A percentile compares a stretch with the other conserved stretches of the same genome.
phyloP scores from a whole-genome alignment of 2,329 filamentous ascomycete genomes.

The Curvularia lunata region DNA sequence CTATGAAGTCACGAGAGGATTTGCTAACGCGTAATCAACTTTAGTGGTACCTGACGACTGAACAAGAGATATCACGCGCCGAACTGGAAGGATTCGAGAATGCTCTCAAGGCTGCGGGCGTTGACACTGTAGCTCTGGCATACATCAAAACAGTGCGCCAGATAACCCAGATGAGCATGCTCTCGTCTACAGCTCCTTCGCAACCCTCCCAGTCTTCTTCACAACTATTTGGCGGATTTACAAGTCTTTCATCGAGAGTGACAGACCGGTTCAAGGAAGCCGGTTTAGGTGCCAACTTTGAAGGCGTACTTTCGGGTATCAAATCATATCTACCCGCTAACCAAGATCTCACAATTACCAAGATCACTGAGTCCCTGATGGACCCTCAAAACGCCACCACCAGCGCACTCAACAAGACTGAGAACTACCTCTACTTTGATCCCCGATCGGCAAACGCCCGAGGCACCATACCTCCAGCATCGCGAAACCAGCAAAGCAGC shows the following conservation, averaged over 20 bases:
- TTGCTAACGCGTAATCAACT: slow-evolving; percentile 37
- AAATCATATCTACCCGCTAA: slow-evolving; percentile 98
- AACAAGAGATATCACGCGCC: slow-evolving; percentile 80
- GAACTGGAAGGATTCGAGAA: slow-evolving; percentile 90
- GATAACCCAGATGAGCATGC: slow-evolving; percentile 97
- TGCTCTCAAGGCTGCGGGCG: slow-evolving; percentile 75
- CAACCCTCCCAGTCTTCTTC: slow-evolving; percentile 66
- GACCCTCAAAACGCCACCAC: slow-evolving; percentile 89
- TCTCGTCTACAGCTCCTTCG: slow-evolving; percentile 81
- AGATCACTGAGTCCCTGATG: slow-evolving; percentile 98
- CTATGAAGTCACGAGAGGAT: background rate
- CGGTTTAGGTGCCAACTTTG: slow-evolving; percentile 84
- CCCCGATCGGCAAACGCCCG: slow-evolving; percentile 90
- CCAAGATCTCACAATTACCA: slow-evolving; percentile 93
- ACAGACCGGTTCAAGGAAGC: slow-evolving; percentile 95
- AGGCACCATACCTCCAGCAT: slow-evolving; percentile 83
- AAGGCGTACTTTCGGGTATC: slow-evolving; percentile 91
- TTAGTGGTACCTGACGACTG: slow-evolving; percentile 89
- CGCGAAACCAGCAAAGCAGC: slow-evolving; percentile 49
- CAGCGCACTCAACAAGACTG: slow-evolving; percentile 92
- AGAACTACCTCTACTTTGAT: slow-evolving; percentile 97
- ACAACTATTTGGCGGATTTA: slow-evolving; percentile 92
- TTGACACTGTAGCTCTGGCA: slow-evolving; percentile 76
- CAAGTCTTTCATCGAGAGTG: slow-evolving; percentile 85
- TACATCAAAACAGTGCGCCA: slow-evolving; percentile 85